Percentiles rank a stretch among this genome's conserved stretches.
These are phyloP conservation scores for Kokia cookei DNA, from an alignment of 441 rosid species.

Conservation along the genomic window DNA sequence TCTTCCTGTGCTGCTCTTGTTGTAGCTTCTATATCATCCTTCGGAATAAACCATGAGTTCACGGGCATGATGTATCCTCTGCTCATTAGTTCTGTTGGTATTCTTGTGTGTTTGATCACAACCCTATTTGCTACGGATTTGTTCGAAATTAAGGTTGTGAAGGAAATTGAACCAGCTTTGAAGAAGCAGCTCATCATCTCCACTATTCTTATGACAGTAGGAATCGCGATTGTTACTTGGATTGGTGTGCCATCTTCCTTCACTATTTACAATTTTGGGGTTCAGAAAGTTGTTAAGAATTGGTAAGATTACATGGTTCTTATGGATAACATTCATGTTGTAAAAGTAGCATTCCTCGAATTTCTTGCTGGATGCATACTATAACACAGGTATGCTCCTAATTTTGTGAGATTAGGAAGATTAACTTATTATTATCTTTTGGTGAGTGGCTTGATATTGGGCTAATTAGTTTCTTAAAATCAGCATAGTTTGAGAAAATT, in stretches of 20 bases:
- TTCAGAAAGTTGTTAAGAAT: constrained; percentile 70
- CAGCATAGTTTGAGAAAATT: not conserved
- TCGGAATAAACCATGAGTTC: constrained; percentile 63
- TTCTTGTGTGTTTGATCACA: constrained; percentile 62
- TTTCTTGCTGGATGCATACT: not conserved
- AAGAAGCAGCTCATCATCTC: constrained; percentile 74
- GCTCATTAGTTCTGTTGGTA: constrained; percentile 65
- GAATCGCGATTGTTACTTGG: constrained; percentile 56
- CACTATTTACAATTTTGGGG: constrained; percentile 62
- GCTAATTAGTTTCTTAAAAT: not conserved
- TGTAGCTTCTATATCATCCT: constrained; percentile 82
- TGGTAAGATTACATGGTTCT: constrained; percentile 36
- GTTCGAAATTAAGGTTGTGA: constrained; percentile 67
- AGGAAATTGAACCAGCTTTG: constrained; percentile 71
- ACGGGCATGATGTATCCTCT: constrained; percentile 73
- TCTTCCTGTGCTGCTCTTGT: constrained; percentile 85
- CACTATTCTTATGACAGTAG: constrained; percentile 55
- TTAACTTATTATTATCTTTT: not conserved
- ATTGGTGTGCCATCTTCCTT: constrained; percentile 57
- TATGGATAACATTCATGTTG: not conserved
- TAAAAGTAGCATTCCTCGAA: not conserved
- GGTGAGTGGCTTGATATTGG: not conserved
- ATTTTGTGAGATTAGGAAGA: not conserved
- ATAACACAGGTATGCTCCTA: not conserved
- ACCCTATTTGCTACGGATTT: constrained; percentile 68